phyloP scores from a whole-genome alignment of 441 rosid genomes.

The Pelargonium myrrhifolium region DNA sequence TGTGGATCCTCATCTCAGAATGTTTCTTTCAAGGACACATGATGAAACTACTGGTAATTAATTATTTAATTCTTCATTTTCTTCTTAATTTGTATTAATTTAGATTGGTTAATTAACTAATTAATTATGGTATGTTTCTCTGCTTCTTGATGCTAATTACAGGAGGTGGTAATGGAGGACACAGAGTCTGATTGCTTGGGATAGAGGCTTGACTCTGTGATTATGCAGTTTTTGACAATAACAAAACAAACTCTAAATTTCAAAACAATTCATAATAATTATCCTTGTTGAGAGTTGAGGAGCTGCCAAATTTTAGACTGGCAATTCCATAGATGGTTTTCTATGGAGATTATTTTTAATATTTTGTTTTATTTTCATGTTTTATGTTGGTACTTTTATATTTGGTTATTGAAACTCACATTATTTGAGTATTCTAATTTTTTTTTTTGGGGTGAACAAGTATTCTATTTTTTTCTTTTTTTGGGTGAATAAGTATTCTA shows the following conservation, averaged over 20 bases:
- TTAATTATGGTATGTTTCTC: not conserved
- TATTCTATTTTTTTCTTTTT: too few relatives aligned
- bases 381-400: too few relatives aligned
- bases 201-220: not conserved
- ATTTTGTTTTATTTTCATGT: not conserved
- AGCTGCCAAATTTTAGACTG: too few relatives aligned
- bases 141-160: not conserved
- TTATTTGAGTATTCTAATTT: too few relatives aligned
- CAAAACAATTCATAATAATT: not conserved
- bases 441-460: too few relatives aligned
- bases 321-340: not conserved
- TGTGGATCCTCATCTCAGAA: conserved; percentile 31
- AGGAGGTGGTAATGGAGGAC: not conserved
- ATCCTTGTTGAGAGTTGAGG: not conserved
- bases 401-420: too few relatives aligned
- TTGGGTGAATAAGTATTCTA: too few relatives aligned
- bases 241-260: not conserved
- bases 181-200: too few relatives aligned
- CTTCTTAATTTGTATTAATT: not conserved
- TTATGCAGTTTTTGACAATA: not conserved
- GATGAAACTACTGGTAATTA: not conserved
- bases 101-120: too few relatives aligned
- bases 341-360: not conserved
- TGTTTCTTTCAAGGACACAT: conserved; percentile 20
- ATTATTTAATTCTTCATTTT: not conserved